phyloP scores from a whole-genome alignment of 2,329 filamentous ascomycete genomes.

The Exserohilum rostratum region DNA sequence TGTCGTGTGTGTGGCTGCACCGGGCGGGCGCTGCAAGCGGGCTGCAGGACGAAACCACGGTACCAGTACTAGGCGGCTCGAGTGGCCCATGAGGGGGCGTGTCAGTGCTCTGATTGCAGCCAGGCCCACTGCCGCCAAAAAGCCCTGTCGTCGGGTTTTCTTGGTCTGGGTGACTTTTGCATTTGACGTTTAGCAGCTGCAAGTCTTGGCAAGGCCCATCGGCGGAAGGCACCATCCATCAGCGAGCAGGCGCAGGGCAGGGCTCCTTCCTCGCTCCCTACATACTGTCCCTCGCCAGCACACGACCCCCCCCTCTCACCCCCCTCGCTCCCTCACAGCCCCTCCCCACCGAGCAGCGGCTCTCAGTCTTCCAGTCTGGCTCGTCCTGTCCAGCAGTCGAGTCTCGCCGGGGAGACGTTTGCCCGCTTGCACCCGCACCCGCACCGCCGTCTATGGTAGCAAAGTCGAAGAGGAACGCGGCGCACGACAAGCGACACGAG shows the following conservation, averaged over 20 bases:
- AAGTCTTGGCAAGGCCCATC: conserved; percentile 17
- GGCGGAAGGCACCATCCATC: conserved; percentile 10
- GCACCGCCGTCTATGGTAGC: conserved; percentile 55
- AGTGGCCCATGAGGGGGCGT: neutral
- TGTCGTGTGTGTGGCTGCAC: neutral
- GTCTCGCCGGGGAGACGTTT: conserved; percentile 45
- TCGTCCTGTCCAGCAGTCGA: conserved; percentile 53
- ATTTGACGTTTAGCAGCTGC: conserved; percentile 16
- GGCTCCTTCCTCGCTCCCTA: conserved; percentile 21
- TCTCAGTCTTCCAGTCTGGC: conserved; percentile 53
- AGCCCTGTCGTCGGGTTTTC: conserved; percentile 3
- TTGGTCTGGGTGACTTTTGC: conserved; percentile 9
- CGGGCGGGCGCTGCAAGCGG: conserved; percentile 6
- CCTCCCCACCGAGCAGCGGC: conserved; percentile 36
- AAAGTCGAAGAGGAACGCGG: conserved; percentile 53
- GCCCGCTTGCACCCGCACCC: conserved; percentile 39
- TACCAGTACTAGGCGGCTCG: neutral
- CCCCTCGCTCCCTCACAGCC: neutral
- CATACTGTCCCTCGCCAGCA: conserved; percentile 25
- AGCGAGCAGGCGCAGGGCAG: conserved; percentile 9
- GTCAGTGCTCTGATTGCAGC: neutral
- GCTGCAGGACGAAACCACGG: conserved; percentile 1
- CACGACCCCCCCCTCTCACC: conserved; percentile 19
- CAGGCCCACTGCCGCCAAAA: neutral
- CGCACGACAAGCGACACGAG: conserved; percentile 72